Conservation (phyloP, 306 rosid genomes). For the Arachis hypogaea region DNA sequence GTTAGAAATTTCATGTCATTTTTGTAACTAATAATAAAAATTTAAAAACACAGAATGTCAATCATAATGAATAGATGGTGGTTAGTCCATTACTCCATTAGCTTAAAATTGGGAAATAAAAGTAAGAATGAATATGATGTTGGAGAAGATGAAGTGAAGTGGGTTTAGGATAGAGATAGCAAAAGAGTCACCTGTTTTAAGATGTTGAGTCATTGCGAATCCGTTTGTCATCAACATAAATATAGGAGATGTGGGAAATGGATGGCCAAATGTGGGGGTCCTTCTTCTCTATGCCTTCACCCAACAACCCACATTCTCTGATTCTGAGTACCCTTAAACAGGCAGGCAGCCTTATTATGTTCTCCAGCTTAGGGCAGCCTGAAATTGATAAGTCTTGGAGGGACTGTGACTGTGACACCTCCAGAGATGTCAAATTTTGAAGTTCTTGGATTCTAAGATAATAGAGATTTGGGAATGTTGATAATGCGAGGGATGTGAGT, state of each 20-base stretch:
- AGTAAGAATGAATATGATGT: too few species aligned
- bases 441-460: accelerated
- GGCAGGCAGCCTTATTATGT: not conserved
- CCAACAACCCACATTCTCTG: not conserved
- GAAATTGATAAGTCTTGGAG: not conserved
- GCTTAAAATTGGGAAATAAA: too few species aligned
- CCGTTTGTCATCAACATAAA: not conserved
- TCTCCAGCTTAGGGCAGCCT: not conserved
- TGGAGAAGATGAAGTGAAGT: too few species aligned
- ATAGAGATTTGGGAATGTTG: not conserved
- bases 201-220: not conserved
- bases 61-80: too few species aligned
- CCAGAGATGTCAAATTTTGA: constrained; percentile 11
- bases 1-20: too few species aligned
- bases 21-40: too few species aligned
- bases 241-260: not conserved
- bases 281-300: not conserved
- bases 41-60: too few species aligned
- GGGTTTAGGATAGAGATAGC: too few species aligned
- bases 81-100: too few species aligned
- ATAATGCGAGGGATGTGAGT: not conserved
- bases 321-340: too few species aligned
- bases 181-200: not conserved
- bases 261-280: not conserved
- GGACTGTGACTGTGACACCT: not conserved